These are phyloP conservation scores for Phanerochaete sordida DNA, from an alignment of 768 basidiomycete genomes.

Conservation along the genomic window DNA sequence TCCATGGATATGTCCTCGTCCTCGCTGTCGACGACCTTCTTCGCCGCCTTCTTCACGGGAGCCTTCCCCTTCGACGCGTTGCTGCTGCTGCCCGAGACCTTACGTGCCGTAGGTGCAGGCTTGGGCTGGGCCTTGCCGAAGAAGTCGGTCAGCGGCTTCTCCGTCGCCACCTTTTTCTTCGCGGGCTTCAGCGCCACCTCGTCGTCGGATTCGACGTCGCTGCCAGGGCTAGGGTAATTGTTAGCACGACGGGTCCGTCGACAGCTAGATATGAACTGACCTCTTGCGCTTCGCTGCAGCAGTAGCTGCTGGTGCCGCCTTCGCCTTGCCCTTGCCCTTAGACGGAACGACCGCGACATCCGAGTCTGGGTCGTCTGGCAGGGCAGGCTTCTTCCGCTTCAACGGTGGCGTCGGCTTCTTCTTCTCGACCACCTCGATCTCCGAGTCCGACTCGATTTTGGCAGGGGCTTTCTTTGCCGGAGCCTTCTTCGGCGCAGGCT, in stretches of 20 bases:
- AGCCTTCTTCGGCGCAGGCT: conserved; percentile 39
- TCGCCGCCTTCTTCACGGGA: conserved; percentile 46
- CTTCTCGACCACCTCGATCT: conserved; percentile 25
- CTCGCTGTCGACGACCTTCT: conserved; percentile 36
- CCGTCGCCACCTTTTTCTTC: conserved; percentile 43
- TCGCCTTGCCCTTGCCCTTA: conserved; percentile 41
- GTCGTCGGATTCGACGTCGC: conserved; percentile 38
- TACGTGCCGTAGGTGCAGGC: conserved; percentile 35
- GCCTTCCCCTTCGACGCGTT: conserved; percentile 33
- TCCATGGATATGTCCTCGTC: conserved; percentile 45
- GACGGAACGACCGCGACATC: conserved; percentile 35
- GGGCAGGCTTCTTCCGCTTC: conserved; percentile 26
- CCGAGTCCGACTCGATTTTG: conserved; percentile 36
- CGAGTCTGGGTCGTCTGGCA: conserved; percentile 37
- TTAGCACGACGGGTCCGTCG: no score
- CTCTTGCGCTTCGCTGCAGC: conserved; percentile 60
- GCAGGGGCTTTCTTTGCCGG: conserved; percentile 32
- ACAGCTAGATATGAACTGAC: no score
- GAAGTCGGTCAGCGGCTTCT: conserved; percentile 51
- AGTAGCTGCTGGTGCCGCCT: conserved; percentile 39
- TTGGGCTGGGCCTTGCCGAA: conserved; percentile 42
- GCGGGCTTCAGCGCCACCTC: conserved; percentile 39
- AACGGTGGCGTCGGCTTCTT: conserved; percentile 16
- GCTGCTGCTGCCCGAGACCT: conserved; percentile 10
- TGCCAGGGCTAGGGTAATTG: conserved; percentile 5